A percentile compares a stretch with the other conserved stretches of the same genome.
Conservation (phyloP, 768 basidiomycete genomes). For the Rhizopogon vesiculosus region DNA sequence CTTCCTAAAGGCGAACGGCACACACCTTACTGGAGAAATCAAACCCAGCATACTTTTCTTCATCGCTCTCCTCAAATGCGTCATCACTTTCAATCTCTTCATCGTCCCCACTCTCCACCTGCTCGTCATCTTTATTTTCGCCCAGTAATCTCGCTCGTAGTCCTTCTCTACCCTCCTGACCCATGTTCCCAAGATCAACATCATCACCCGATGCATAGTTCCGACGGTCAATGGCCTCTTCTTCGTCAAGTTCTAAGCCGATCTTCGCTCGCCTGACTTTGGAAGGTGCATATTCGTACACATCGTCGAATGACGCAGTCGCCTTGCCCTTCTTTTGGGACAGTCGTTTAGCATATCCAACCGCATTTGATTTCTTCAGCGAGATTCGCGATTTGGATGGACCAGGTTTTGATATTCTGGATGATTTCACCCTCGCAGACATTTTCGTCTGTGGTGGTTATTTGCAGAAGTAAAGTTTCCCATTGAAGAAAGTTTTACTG, state of each 20-base stretch:
- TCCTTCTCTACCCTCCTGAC: slow-evolving; percentile 27
- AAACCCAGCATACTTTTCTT: slow-evolving; percentile 72
- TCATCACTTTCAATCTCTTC: slow-evolving; percentile 84
- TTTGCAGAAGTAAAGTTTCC: slow-evolving; percentile 8
- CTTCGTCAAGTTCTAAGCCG: slow-evolving; percentile 48
- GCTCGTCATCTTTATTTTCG: slow-evolving; percentile 46
- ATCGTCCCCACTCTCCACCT: slow-evolving; percentile 66
- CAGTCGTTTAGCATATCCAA: slow-evolving; percentile 49
- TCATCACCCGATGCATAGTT: slow-evolving; percentile 34
- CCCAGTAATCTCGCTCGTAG: slow-evolving; percentile 45
- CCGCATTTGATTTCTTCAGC: slow-evolving; percentile 34
- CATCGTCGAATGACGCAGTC: slow-evolving; percentile 36
- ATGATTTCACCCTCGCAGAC: slow-evolving; percentile 13
- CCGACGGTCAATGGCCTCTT: slow-evolving; percentile 36
- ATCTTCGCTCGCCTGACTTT: slow-evolving; percentile 48
- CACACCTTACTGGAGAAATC: slow-evolving; percentile 25
- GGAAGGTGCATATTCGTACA: slow-evolving; percentile 59
- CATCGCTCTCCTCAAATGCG: slow-evolving; percentile 79
- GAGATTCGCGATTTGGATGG: not conserved
- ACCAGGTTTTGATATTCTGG: slow-evolving; percentile 10
- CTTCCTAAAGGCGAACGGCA: not conserved
- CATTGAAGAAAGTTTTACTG: slow-evolving; percentile 2
- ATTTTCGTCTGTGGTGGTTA: not conserved
- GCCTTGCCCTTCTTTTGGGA: slow-evolving; percentile 34
- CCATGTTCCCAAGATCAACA: slow-evolving; percentile 28